Conservation (phyloP, 495 filamentous ascomycete genomes). For the Xylaria flabelliformis region DNA sequence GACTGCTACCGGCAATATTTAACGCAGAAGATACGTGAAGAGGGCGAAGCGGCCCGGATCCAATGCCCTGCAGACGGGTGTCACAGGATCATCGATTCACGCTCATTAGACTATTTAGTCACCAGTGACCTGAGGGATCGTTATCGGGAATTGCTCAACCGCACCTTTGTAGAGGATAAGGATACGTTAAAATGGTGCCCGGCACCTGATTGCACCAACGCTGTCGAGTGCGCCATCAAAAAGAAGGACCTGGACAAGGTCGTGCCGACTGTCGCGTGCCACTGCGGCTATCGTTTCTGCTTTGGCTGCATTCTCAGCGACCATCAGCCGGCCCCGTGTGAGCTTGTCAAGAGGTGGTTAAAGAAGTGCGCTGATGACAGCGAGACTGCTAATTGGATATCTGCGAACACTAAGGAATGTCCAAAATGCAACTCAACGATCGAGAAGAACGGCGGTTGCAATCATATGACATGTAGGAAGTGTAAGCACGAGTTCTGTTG, state of each 20-base stretch:
- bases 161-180: slow-evolving; percentile 96
- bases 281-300: slow-evolving; percentile 86
- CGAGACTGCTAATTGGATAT: slow-evolving; percentile 99
- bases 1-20: slow-evolving; percentile 93
- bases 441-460: slow-evolving; percentile 98
- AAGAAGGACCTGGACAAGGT: slow-evolving; percentile 80
- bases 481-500: slow-evolving; percentile 99
- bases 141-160: slow-evolving; percentile 84
- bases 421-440: slow-evolving; percentile 95
- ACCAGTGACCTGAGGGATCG: slow-evolving; percentile 73
- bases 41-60: slow-evolving; percentile 93
- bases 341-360: slow-evolving; percentile 92
- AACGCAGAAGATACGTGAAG: slow-evolving; percentile 86
- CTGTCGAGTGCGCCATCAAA: slow-evolving; percentile 86
- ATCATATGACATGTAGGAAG: slow-evolving; percentile 99
- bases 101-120: slow-evolving; percentile 83
- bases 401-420: slow-evolving; percentile 97
- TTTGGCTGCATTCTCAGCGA: slow-evolving; percentile 94
- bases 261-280: slow-evolving; percentile 87
- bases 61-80: slow-evolving; percentile 90
- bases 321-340: slow-evolving; percentile 92
- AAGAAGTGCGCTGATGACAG: slow-evolving; percentile 99
- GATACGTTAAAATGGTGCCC: slow-evolving; percentile 97
- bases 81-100: slow-evolving; percentile 88
- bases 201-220: slow-evolving; percentile 92